Evolutionary conservation across 2,329 filamentous ascomycete genomes (phyloP).

Genomic region (Trichoderma sp.): DNA sequence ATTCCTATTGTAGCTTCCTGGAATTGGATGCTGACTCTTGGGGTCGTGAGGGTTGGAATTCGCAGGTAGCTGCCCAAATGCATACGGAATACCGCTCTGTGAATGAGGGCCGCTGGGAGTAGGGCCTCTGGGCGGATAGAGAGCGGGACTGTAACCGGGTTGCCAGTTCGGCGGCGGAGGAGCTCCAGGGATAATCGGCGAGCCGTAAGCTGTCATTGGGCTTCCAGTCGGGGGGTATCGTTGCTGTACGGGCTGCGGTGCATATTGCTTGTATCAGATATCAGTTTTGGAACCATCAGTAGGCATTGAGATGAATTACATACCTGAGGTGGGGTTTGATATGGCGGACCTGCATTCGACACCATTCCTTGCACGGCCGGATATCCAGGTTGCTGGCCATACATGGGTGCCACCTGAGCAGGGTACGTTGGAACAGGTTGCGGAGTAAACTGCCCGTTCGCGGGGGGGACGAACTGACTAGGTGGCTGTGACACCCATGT

Average conservation of each 20-base stretch:
- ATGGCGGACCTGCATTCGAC: constrained; percentile 44
- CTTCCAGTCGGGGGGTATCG: constrained; percentile 36
- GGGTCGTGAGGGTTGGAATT: constrained; percentile 68
- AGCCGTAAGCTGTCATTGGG: constrained; percentile 39
- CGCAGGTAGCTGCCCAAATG: constrained; percentile 74
- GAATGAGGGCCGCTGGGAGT: constrained; percentile 28
- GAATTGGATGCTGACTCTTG: constrained; percentile 76
- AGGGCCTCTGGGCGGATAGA: constrained; percentile 33
- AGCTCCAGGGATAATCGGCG: constrained; percentile 32
- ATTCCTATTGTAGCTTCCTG: constrained; percentile 73
- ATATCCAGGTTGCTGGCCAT: constrained; percentile 44
- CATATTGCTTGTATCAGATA: constrained; percentile 29
- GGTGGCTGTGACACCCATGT: constrained; percentile 57
- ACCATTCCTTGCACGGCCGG: constrained; percentile 45
- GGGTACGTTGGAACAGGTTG: constrained; percentile 49
- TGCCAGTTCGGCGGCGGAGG: constrained; percentile 39
- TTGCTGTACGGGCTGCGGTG: constrained; percentile 33
- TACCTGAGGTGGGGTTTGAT: constrained; percentile 45
- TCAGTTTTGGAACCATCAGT: constrained; percentile 16
- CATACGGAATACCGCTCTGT: constrained; percentile 56
- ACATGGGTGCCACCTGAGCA: constrained; percentile 45
- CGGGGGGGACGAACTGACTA: constrained; percentile 45
- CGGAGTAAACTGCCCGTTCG: constrained; percentile 40
- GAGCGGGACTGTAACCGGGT: constrained; percentile 33
- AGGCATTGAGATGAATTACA: constrained; percentile 25